Evolutionary conservation across 257 asterid genomes (phyloP), one percentile per base, ranked within the genome.

Genomic region (Salvia miltiorrhiza): DNA sequence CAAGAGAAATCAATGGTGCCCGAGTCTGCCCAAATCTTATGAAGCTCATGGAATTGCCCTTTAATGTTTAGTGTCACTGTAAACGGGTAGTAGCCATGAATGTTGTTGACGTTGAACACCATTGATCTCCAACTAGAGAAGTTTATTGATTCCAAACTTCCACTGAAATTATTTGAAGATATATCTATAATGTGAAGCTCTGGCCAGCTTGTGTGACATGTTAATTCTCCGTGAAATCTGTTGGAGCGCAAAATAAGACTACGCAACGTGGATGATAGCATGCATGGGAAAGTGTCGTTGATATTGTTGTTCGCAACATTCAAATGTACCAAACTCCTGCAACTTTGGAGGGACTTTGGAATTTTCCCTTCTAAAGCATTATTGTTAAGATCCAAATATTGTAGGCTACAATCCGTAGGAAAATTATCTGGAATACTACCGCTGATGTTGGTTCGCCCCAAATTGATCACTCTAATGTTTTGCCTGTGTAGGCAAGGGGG

Each of bases 1-100:
- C n/a, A n/a, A n/a, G n/a, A 86, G 60, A 86, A 65, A 74, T 84
- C 88, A 62, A 86, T 70, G 39, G 82, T 73, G 12, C 76, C 39
- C 16, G 65, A 59, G 10, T 40, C 3, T 11, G 64, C 30, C 8
- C 45, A 52, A 26, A 84, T 80, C 47, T 70, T 79, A 11, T 21
- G 49, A 44, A 76, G 35, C 30, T 5, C 45, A n/a, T 14, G 49
- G 6, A 30, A 35, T 64, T 2, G 6, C 43, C 88, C 89, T 77
- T 80, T 83, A 5, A 61, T 13, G 49, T 17, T 66, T 14, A 84
- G 24, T 7, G 72, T 69, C 26, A n/a, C n/a, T n/a, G n/a, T n/a
- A n/a, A n/a, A 82, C 83, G 30, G n/a, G n/a, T n/a, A n/a, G n/a
- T n/a, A n/a, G n/a, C n/a, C n/a, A n/a, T n/a, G n/a, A n/a, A n/a